phyloP scores from a whole-genome alignment of 169 alveolate species.

The Eimeria praecox region DNA sequence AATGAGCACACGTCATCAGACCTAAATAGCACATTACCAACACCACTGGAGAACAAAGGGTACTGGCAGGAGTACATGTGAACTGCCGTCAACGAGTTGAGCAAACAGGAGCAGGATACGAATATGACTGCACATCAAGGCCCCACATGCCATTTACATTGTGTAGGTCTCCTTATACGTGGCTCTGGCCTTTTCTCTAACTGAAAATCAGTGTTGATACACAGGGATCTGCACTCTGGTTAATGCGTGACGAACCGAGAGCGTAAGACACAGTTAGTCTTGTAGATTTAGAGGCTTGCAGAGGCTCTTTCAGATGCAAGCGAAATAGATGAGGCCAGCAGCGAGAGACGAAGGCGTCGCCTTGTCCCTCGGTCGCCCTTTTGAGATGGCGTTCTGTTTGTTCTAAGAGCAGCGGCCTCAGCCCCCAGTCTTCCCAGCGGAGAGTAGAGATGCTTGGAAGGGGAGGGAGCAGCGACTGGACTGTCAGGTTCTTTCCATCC shows the following conservation, averaged over 20 bases:
- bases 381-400: conserved; percentile 1
- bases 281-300: not conserved
- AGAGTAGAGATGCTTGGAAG: conserved; percentile 55
- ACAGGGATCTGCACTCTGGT: not conserved
- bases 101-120: not conserved
- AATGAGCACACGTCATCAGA: not conserved
- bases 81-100: not conserved
- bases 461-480: not conserved
- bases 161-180: not conserved
- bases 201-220: not conserved
- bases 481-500: not conserved
- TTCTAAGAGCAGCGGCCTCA: conserved; percentile 35
- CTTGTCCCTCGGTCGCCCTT: not conserved
- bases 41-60: not conserved
- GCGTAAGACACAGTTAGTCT: conserved; percentile 6
- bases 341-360: conserved; percentile 31
- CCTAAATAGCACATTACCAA: not conserved
- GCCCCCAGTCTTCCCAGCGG: conserved; percentile 53
- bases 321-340: conserved; percentile 34
- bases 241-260: conserved; percentile 10
- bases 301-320: not conserved
- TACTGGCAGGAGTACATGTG: not conserved
- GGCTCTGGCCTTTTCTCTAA: not conserved
- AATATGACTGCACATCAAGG: not conserved
- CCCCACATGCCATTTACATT: not conserved